Evolutionary conservation across 106 monocot genomes (phyloP).

Genomic region (Platanthera zijinensis): DNA sequence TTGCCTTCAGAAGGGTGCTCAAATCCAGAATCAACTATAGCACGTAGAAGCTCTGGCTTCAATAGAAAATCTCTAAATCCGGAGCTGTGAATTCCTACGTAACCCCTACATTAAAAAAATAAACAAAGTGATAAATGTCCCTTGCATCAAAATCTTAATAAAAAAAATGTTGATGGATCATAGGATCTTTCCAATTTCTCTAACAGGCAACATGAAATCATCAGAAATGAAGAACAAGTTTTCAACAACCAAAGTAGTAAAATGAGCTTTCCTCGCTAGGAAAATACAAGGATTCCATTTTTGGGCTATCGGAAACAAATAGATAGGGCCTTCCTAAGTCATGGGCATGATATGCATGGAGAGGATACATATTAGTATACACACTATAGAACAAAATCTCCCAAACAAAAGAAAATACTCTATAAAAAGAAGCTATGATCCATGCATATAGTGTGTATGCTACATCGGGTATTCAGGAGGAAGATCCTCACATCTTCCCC

Average conservation of each 20-base stretch:
- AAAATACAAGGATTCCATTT: neutral
- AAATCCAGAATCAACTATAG: conserved; percentile 97
- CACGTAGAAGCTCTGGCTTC: conserved; percentile 96
- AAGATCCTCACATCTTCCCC: no score
- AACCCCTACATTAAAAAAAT: conserved; percentile 52
- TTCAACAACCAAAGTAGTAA: neutral
- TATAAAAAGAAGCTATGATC: neutral
- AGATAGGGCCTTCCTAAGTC: neutral
- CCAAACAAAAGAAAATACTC: neutral
- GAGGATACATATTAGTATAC: neutral
- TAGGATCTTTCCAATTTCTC: neutral
- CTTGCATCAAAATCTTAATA: neutral
- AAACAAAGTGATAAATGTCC: neutral
- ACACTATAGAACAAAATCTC: neutral
- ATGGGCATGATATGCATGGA: neutral
- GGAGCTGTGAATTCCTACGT: conserved; percentile 98
- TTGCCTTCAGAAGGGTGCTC: conserved; percentile 99
- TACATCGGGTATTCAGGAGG: no score
- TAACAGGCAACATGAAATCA: neutral
- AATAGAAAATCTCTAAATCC: conserved; percentile 98
- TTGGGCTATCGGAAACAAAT: neutral
- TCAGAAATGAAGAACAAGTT: neutral
- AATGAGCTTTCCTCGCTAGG: neutral
- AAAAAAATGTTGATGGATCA: neutral
- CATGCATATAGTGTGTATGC: neutral